Conservation (phyloP, 495 filamentous ascomycete genomes). For the Penicillium egyptiacum region DNA sequence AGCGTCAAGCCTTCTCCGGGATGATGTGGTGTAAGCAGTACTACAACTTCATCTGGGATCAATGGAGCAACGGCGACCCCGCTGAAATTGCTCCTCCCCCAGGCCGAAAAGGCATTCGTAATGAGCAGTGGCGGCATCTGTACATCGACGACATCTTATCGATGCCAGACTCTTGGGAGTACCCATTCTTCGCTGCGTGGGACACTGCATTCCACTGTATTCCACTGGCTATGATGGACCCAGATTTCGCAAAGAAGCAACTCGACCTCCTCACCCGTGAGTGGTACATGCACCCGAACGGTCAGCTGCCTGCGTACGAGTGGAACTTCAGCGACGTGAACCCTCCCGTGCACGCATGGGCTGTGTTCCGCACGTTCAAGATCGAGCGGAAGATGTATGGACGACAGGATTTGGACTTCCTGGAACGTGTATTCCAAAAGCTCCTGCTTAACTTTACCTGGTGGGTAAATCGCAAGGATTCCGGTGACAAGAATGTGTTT, state of each 20-base stretch:
- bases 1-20: slow-evolving; percentile 87
- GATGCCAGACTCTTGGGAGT: slow-evolving; percentile 98
- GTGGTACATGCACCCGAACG: slow-evolving; percentile 99
- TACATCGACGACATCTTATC: slow-evolving; percentile 91
- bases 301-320: slow-evolving; percentile 87
- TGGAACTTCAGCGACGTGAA: slow-evolving; percentile 99
- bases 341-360: slow-evolving; percentile 95
- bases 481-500: slow-evolving; percentile 91
- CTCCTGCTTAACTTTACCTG: slow-evolving; percentile 95
- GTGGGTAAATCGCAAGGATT: slow-evolving; percentile 98
- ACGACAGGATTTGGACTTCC: slow-evolving; percentile 88
- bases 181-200: slow-evolving; percentile 98
- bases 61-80: slow-evolving; percentile 86
- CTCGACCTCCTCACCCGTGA: slow-evolving; percentile 91
- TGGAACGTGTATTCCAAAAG: slow-evolving; percentile 96
- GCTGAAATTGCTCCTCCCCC: slow-evolving; percentile 78
- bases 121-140: slow-evolving; percentile 88
- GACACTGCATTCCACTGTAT: slow-evolving; percentile 97
- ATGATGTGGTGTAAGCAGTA: slow-evolving; percentile 99
- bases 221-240: slow-evolving; percentile 93
- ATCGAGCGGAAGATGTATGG: slow-evolving; percentile 98
- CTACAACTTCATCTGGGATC: slow-evolving; percentile 95
- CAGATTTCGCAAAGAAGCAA: slow-evolving; percentile 96
- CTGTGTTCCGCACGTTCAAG: slow-evolving; percentile 92
- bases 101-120: slow-evolving; percentile 76